These are phyloP conservation scores for Angophora floribunda DNA, from an alignment of 345 rosid genomes.

Conservation along the genomic window DNA sequence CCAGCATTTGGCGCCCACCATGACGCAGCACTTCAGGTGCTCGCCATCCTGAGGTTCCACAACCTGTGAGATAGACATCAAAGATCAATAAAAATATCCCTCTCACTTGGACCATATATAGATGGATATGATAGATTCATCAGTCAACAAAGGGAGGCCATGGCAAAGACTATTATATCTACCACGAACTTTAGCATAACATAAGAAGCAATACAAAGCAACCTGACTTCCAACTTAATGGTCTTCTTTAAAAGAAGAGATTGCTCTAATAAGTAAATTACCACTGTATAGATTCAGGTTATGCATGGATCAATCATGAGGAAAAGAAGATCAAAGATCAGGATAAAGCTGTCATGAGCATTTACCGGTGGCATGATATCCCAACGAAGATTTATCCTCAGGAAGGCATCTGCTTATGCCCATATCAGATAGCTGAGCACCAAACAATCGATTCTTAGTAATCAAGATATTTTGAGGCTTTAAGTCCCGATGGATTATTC, in stretches of 20 bases:
- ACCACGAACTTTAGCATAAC: background rate
- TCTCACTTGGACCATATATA: background rate
- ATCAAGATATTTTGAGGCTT: conserved; percentile 94
- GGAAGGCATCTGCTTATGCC: conserved; percentile 81
- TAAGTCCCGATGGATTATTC: conserved; percentile 78
- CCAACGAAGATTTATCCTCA: conserved; percentile 70
- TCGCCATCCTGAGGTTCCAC: conserved; percentile 23
- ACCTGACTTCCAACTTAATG: background rate
- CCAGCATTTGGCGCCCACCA: conserved; percentile 73
- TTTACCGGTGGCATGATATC: conserved; percentile 67
- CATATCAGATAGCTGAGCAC: conserved; percentile 91
- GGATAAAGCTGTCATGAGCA: background rate
- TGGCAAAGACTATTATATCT: background rate
- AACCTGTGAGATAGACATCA: conserved; percentile 31
- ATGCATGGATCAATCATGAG: too few species aligned
- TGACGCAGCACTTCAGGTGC: conserved; percentile 84
- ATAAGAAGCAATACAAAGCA: background rate
- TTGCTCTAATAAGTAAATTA: too few species aligned
- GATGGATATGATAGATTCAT: background rate
- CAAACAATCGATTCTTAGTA: conserved; percentile 38
- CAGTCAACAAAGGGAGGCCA: background rate
- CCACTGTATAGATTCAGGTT: too few species aligned
- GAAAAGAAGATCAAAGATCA: background rate
- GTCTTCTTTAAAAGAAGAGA: too few species aligned
- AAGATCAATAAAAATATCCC: background rate